A percentile compares a stretch with the other conserved stretches of the same genome.
phyloP scores from a whole-genome alignment of 345 rosid genomes.

The Acer negundo region DNA sequence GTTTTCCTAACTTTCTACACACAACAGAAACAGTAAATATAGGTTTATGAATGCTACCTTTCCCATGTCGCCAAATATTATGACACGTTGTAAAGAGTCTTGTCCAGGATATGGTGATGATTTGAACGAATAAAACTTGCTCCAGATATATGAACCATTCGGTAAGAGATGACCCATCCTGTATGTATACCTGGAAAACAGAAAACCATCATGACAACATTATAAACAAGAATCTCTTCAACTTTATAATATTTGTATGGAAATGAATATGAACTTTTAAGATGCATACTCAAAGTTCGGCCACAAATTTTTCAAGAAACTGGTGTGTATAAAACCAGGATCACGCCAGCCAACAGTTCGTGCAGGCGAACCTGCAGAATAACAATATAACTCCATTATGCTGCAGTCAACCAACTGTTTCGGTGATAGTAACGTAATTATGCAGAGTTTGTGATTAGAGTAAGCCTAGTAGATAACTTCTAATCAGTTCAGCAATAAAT shows the following conservation, averaged over 20 bases:
- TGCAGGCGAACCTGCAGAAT: slow-evolving; percentile 66
- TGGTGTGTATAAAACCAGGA: slow-evolving; percentile 81
- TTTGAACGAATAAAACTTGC: slow-evolving; percentile 66
- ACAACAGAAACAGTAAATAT: slow-evolving; percentile 4
- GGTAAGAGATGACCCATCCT: slow-evolving; percentile 59
- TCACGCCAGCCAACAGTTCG: slow-evolving; percentile 90
- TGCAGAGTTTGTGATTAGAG: background rate
- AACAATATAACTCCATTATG: slow-evolving; percentile 6
- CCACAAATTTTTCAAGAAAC: slow-evolving; percentile 79
- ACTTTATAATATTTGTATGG: background rate
- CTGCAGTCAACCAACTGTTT: background rate
- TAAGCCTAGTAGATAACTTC: background rate
- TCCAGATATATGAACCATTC: slow-evolving; percentile 47
- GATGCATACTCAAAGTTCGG: slow-evolving; percentile 58
- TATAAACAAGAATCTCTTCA: background rate
- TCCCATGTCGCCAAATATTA: slow-evolving; percentile 91
- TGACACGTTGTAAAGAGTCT: slow-evolving; percentile 77
- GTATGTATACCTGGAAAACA: slow-evolving; percentile 60
- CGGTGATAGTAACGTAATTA: background rate
- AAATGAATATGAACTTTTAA: background rate
- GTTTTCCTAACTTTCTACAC: background rate
- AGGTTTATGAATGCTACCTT: slow-evolving; percentile 48
- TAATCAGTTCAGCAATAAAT: slow-evolving; percentile 9
- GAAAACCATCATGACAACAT: background rate
- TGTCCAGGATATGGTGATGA: slow-evolving; percentile 94